phyloP scores from a whole-genome alignment of 371 early-diverging fungal species.

The Mucor racemosus region DNA sequence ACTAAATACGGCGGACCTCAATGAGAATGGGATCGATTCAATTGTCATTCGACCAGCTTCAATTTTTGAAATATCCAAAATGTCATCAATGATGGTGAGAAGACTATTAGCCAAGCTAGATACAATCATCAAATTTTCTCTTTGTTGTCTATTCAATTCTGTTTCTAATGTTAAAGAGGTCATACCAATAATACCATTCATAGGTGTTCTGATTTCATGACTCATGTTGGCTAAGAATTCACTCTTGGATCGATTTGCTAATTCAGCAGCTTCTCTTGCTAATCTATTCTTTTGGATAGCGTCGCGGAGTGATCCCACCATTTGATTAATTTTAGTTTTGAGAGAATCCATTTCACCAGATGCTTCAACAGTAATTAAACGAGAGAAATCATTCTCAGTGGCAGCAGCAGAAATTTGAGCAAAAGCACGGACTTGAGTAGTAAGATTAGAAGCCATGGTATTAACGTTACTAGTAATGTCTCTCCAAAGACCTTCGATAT shows the following conservation, averaged over 20 bases:
- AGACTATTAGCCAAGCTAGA: conserved; percentile 69
- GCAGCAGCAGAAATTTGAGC: conserved; percentile 67
- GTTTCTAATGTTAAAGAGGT: conserved; percentile 67
- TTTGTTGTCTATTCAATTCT: conserved; percentile 74
- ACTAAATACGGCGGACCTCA: conserved; percentile 70
- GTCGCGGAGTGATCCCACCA: conserved; percentile 69
- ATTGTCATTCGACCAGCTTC: conserved; percentile 81
- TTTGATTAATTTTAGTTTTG: conserved; percentile 79
- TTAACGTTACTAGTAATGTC: conserved; percentile 65
- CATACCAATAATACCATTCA: conserved; percentile 84
- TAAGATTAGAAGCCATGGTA: conserved; percentile 58
- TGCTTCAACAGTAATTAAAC: conserved; percentile 72
- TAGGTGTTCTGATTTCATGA: conserved; percentile 78
- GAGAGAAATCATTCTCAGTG: conserved; percentile 69
- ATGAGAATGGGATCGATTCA: conserved; percentile 68
- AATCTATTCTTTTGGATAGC: conserved; percentile 73
- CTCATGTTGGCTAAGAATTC: conserved; percentile 81
- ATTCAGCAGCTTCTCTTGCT: conserved; percentile 76
- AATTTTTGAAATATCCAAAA: conserved; percentile 85
- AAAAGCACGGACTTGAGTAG: conserved; percentile 65
- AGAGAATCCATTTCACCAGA: conserved; percentile 80
- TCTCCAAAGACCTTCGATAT: conserved; percentile 70
- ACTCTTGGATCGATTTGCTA: conserved; percentile 76
- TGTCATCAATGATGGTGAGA: conserved; percentile 78
- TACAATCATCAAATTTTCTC: conserved; percentile 77